A percentile compares a stretch with the other conserved stretches of the same genome.
Conservation (phyloP, 139 green algal species). For the Marvania coccoides region DNA sequence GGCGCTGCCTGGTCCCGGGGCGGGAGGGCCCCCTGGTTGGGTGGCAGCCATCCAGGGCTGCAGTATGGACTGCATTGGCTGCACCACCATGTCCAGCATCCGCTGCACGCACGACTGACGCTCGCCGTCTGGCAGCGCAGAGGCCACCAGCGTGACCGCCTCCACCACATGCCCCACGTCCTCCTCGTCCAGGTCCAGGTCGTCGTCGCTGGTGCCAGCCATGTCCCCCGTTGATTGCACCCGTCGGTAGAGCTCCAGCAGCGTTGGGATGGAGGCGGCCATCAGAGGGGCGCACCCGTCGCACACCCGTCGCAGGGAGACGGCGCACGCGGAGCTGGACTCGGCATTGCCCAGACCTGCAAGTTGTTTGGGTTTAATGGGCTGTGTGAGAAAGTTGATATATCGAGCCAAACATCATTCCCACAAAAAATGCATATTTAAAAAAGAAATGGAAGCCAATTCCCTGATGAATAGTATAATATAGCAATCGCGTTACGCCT, state of each 20-base stretch:
- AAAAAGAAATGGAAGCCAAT: too few relatives aligned
- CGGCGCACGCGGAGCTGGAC: slow-evolving; percentile 28
- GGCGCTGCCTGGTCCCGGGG: background rate
- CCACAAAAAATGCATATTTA: too few relatives aligned
- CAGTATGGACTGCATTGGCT: slow-evolving; percentile 25
- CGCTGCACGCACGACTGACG: slow-evolving; percentile 21
- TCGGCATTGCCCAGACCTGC: slow-evolving; percentile 16
- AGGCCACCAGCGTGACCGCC: slow-evolving; percentile 29
- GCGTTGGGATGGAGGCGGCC: slow-evolving; percentile 19
- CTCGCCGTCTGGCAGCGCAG: slow-evolving; percentile 28
- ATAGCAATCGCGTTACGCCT: too few relatives aligned
- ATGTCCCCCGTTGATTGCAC: slow-evolving; percentile 33
- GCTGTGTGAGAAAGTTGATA: too few relatives aligned
- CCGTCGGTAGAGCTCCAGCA: slow-evolving; percentile 56
- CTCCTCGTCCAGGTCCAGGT: slow-evolving; percentile 38
- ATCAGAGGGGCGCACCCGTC: slow-evolving; percentile 46
- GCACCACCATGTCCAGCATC: slow-evolving; percentile 43
- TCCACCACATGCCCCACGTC: slow-evolving; percentile 49
- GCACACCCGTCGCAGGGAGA: slow-evolving; percentile 52
- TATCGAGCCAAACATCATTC: too few relatives aligned
- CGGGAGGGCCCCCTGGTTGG: background rate
- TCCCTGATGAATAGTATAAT: too few relatives aligned
- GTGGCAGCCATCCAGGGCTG: background rate
- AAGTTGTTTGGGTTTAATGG: too few relatives aligned
- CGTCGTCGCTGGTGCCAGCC: background rate